Evolutionary conservation across 2,329 filamentous ascomycete species (phyloP).

Genomic region (Fusarium zealandicum): DNA sequence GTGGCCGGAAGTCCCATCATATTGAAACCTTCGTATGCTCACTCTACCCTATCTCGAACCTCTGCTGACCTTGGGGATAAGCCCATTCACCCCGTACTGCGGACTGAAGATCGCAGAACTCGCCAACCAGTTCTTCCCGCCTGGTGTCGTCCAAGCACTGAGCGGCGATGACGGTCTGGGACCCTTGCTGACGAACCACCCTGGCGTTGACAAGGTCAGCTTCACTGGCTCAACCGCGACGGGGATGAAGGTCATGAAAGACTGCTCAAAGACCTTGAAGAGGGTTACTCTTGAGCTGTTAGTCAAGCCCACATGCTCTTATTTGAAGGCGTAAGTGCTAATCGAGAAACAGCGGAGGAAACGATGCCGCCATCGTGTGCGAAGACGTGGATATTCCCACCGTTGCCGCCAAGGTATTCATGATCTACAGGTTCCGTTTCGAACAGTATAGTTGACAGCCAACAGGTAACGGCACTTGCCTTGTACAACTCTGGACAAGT

Average conservation of each 20-base stretch:
- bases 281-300: constrained; percentile 67
- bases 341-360: too few species aligned
- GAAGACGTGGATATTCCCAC: constrained; percentile 65
- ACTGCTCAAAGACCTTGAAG: constrained; percentile 63
- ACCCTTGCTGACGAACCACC: constrained; percentile 63
- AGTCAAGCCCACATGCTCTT: too few species aligned
- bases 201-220: constrained; percentile 65
- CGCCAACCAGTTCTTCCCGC: constrained; percentile 62
- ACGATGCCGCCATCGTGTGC: constrained; percentile 63
- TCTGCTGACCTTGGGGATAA: too few species aligned
- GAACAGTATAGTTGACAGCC: too few species aligned
- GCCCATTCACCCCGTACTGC: constrained; percentile 65
- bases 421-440: too few species aligned
- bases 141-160: constrained; percentile 67
- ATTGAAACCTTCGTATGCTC: constrained; percentile 64
- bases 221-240: constrained; percentile 68
- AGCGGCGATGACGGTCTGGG: constrained; percentile 68
- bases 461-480: constrained; percentile 21
- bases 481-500: constrained; percentile 63
- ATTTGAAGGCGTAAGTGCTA: too few species aligned
- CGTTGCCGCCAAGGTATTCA: too few species aligned
- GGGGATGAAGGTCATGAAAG: constrained; percentile 66
- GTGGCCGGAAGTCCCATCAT: constrained; percentile 64
- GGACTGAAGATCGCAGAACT: constrained; percentile 66
- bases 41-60: too few species aligned